A percentile compares a stretch with the other conserved stretches of the same genome.
Conservation (phyloP, 2,329 filamentous ascomycete species). For the Trichoderma sp. region DNA sequence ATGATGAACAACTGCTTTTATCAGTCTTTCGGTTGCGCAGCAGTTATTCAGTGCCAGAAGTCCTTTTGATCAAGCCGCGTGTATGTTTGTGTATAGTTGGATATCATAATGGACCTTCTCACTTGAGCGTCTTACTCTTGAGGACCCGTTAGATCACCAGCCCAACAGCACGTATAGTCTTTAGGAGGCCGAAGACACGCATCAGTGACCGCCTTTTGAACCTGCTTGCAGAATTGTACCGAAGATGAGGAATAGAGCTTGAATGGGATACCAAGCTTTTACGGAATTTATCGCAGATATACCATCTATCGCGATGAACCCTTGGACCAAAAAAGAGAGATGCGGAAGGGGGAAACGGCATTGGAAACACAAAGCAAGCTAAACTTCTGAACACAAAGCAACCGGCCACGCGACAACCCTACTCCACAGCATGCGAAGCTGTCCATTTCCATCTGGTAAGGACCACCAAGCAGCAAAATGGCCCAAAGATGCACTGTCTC, state of each 20-base stretch:
- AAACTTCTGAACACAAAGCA: not conserved
- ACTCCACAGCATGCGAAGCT: constrained; percentile 1
- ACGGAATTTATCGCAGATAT: not conserved
- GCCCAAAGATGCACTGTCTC: not conserved
- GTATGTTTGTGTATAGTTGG: not conserved
- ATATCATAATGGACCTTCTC: not conserved
- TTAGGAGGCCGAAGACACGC: not conserved
- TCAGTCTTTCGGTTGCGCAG: not conserved
- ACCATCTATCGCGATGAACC: not conserved
- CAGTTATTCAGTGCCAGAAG: not conserved
- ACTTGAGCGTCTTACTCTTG: not conserved
- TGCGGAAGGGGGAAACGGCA: not conserved
- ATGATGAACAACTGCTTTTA: not conserved
- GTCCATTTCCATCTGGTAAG: not conserved
- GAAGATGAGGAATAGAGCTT: not conserved
- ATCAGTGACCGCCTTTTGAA: not conserved
- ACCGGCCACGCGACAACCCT: not conserved
- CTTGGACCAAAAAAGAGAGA: not conserved
- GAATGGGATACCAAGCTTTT: not conserved
- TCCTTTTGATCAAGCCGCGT: not conserved
- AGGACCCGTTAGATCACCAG: not conserved
- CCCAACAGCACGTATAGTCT: not conserved
- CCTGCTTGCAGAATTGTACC: no score
- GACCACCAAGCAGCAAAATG: not conserved
- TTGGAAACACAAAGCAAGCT: not conserved